Conservation (phyloP, 2,329 filamentous ascomycete species). For the Penicillium concentricum region DNA sequence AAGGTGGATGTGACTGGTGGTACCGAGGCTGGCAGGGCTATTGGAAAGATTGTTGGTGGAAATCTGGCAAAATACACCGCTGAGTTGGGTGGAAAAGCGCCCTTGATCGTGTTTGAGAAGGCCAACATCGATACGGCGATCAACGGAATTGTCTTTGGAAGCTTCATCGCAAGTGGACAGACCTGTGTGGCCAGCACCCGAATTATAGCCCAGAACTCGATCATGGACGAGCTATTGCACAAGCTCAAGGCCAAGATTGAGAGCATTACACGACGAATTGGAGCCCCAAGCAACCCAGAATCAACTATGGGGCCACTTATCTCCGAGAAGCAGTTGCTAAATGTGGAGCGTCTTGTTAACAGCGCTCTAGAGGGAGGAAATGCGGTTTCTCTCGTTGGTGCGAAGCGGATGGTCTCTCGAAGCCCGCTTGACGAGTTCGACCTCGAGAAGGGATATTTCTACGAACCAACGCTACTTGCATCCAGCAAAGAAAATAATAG, state of each 20-base stretch:
- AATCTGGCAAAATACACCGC: conserved; percentile 37
- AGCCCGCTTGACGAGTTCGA: conserved; percentile 17
- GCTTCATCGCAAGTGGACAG: conserved; percentile 56
- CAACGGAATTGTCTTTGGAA: conserved; percentile 39
- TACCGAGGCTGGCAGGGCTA: conserved; percentile 33
- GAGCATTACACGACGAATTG: conserved; percentile 35
- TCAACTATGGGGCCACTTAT: conserved; percentile 23
- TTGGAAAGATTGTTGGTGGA: conserved; percentile 32
- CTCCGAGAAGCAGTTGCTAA: conserved; percentile 13
- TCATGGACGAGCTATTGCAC: conserved; percentile 41
- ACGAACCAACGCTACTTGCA: conserved; percentile 17
- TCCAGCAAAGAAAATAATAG: background rate
- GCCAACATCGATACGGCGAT: conserved; percentile 33
- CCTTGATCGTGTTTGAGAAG: conserved; percentile 35
- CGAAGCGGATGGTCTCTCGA: conserved; percentile 10
- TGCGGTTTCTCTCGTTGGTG: conserved; percentile 8
- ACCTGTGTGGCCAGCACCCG: conserved; percentile 58
- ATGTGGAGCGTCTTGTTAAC: conserved; percentile 13
- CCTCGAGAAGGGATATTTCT: conserved; percentile 18
- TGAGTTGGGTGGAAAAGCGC: conserved; percentile 40
- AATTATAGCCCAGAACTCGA: conserved; percentile 51
- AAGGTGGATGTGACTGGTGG: conserved; percentile 39
- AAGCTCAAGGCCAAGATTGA: conserved; percentile 48
- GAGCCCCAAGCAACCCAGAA: conserved; percentile 11
- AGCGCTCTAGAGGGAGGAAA: background rate